These are phyloP conservation scores for Buddleja alternifolia DNA, from an alignment of 257 asterid genomes.

Conservation along the genomic window DNA sequence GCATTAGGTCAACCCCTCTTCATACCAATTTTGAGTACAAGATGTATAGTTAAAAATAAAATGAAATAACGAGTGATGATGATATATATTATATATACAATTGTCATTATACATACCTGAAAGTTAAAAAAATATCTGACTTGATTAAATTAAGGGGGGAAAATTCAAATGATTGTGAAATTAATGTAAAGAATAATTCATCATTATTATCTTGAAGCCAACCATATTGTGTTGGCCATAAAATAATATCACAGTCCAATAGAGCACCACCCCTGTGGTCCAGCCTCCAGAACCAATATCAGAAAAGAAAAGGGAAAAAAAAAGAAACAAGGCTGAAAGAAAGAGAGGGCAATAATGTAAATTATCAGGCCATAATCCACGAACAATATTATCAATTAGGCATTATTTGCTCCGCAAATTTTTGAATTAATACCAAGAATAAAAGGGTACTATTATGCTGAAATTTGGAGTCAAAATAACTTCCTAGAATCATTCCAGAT, in stretches of 20 bases:
- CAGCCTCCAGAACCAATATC: neutral
- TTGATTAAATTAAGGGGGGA: neutral
- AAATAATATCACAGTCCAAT: neutral
- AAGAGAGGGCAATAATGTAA: neutral
- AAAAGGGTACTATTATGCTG: too few species aligned
- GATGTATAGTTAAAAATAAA: too few species aligned
- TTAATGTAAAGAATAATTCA: conserved; percentile 2
- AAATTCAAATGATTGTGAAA: conserved; percentile 1
- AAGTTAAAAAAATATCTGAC: neutral
- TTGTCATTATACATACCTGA: neutral
- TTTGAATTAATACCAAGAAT: too few species aligned
- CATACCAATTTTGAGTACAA: too few species aligned
- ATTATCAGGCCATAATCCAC: too few species aligned
- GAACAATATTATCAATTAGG: too few species aligned
- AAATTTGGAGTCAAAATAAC: too few species aligned
- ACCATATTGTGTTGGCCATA: neutral
- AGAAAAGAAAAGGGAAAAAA: neutral
- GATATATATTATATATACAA: too few species aligned
- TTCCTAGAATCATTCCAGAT: too few species aligned
- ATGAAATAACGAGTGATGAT: neutral
- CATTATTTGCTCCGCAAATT: too few species aligned
- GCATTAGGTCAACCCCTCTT: too few species aligned
- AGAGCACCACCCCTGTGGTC: neutral
- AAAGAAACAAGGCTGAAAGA: too few species aligned
- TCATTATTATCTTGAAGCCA: neutral